Conservation (phyloP, 192 early-diverging fungal genomes). For the Backusella morwellensis region DNA sequence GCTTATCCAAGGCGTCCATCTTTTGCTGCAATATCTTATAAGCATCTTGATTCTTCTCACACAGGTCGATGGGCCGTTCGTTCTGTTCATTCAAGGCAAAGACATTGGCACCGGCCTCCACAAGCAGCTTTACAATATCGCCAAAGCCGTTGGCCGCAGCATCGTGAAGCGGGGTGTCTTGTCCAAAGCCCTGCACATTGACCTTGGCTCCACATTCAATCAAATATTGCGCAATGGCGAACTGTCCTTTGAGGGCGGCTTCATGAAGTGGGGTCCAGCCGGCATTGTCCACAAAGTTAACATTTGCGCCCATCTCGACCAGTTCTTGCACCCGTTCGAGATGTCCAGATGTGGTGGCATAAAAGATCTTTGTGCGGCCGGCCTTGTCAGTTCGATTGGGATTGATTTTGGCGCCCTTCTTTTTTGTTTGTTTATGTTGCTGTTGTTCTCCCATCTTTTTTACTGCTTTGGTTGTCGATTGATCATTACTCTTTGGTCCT, state of each 20-base stretch:
- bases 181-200: conserved; percentile 56
- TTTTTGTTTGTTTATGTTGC: background rate
- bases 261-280: conserved; percentile 65
- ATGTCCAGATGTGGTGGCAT: conserved; percentile 52
- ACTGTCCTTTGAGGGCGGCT: conserved; percentile 49
- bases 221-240: conserved; percentile 42
- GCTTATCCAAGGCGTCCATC: conserved; percentile 32
- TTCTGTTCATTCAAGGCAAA: conserved; percentile 44
- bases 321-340: conserved; percentile 51
- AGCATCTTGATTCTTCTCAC: conserved; percentile 36
- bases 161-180: conserved; percentile 67
- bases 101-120: conserved; percentile 56
- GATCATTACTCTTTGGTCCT: background rate
- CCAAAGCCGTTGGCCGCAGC: conserved; percentile 47
- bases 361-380: conserved; percentile 50
- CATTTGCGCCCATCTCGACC: conserved; percentile 54
- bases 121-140: conserved; percentile 45
- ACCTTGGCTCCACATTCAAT: conserved; percentile 56
- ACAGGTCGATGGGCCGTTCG: conserved; percentile 40
- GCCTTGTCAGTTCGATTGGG: conserved; percentile 40
- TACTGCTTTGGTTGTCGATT: background rate
- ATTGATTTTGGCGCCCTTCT: conserved; percentile 1
- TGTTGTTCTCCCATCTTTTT: background rate
- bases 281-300: conserved; percentile 60
- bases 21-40: conserved; percentile 32